These are phyloP conservation scores for Carex cristatella DNA, from an alignment of 176 grass and related monocot species.

Conservation along the genomic window DNA sequence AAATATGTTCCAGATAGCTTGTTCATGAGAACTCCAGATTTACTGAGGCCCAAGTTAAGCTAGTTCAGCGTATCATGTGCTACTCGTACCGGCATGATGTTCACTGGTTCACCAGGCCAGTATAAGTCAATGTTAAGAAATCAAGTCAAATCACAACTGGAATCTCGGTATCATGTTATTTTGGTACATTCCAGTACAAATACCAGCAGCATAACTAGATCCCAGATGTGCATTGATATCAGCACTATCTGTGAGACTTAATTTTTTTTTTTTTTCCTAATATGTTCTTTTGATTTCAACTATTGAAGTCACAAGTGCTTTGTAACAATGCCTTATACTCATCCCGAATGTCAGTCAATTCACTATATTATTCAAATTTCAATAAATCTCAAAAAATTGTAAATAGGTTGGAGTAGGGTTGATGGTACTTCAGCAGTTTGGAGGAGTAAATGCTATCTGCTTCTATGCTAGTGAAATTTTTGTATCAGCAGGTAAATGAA, in stretches of 20 bases:
- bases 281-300: not conserved
- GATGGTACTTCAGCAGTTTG: constrained; percentile 86
- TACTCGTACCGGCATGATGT: not conserved
- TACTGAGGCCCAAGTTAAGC: not conserved
- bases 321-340: not conserved
- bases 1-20: not conserved
- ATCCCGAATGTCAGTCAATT: not conserved
- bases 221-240: not conserved
- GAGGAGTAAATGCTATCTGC: constrained; percentile 80
- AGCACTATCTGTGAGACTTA: not conserved
- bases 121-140: not conserved
- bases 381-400: not conserved
- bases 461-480: constrained; percentile 95
- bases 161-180: not conserved
- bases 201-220: not conserved
- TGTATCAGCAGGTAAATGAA: constrained; percentile 66
- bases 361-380: not conserved
- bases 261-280: not conserved
- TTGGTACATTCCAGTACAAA: not conserved
- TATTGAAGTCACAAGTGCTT: not conserved
- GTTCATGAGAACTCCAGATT: not conserved
- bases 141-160: not conserved
- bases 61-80: not conserved
- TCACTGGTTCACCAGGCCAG: not conserved
- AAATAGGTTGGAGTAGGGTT: constrained; percentile 67